Base-by-base conservation (phyloP, 139 green algal species). In the Chlorella vulgaris region DNA sequence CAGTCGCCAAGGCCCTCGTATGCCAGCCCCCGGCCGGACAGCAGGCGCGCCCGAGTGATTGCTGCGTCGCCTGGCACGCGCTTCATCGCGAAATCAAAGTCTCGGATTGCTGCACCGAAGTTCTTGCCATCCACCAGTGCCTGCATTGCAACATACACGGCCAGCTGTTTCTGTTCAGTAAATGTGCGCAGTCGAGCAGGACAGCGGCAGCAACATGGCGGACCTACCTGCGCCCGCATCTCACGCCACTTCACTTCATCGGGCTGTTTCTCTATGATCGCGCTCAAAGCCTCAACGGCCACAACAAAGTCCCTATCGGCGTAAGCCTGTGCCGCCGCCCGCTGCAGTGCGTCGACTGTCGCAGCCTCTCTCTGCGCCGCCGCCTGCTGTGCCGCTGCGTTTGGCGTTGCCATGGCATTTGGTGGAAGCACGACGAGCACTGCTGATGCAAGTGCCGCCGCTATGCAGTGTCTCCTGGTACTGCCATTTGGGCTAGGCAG, bases 111-210 rank as follows among this genome's bases (percentile, higher is more conserved):
- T 7, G 83, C 86, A 0, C 77, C 3, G 69, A 98, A 98, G 55
- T 92, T 83, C 85, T 98, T 97, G 36, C 83, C 81, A 78, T 98
- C 94, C 26, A 96, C 91, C 42, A 94, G 83, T 19, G 89, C 89
- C 91, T 94, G 88, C 42, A 5, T 61, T 7, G 63, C 15, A n/a
- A n/a, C n/a, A n/a, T n/a, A n/a, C n/a, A n/a, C n/a, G n/a, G n/a
- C n/a, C n/a, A n/a, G n/a, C n/a, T n/a, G n/a, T n/a, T n/a, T n/a
- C n/a, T n/a, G n/a, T n/a, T n/a, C n/a, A n/a, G n/a, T n/a, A n/a
- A n/a, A n/a, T n/a, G n/a, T n/a, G n/a, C n/a, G n/a, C n/a, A n/a
- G n/a, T n/a, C n/a, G n/a, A n/a, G n/a, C n/a, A n/a, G n/a, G n/a
- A n/a, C n/a, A n/a, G n/a, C n/a, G n/a, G n/a, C n/a, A n/a, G n/a